These are phyloP conservation scores for Colletotrichum limetticola DNA, from an alignment of 2,329 filamentous ascomycete species.

Conservation along the genomic window DNA sequence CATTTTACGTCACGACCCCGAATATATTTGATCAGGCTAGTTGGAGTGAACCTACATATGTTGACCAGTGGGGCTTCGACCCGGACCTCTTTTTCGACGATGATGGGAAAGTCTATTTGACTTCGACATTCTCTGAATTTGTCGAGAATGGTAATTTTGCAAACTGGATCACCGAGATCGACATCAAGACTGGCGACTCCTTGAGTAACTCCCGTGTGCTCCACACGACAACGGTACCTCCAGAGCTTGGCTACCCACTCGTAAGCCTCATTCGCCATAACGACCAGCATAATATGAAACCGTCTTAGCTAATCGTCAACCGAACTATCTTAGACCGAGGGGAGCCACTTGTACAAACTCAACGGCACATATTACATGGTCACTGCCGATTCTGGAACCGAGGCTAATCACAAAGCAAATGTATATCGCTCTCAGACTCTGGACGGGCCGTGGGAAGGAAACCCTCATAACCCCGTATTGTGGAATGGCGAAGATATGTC, in stretches of 20 bases:
- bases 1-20: constrained; percentile 32
- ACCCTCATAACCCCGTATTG: constrained; percentile 33
- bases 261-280: constrained; percentile 48
- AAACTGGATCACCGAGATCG: constrained; percentile 35
- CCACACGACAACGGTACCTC: constrained; percentile 32
- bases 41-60: constrained; percentile 34
- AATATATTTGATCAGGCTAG: constrained; percentile 33
- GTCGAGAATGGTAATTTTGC: constrained; percentile 33
- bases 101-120: constrained; percentile 32
- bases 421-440: constrained; percentile 25
- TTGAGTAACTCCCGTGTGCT: constrained; percentile 29
- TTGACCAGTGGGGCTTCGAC: constrained; percentile 36
- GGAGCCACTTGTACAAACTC: constrained; percentile 34
- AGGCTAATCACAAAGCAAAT: constrained; percentile 32
- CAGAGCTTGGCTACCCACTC: constrained; percentile 44
- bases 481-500: constrained; percentile 35
- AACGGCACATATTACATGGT: constrained; percentile 35
- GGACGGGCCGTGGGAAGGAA: constrained; percentile 30
- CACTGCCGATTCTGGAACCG: constrained; percentile 34
- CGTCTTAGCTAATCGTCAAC: constrained; percentile 49
- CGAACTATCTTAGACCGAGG: constrained; percentile 10
- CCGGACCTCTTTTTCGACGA: constrained; percentile 34
- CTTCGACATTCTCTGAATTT: constrained; percentile 25
- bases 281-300: constrained; percentile 49
- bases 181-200: constrained; percentile 34